Percentiles rank a stretch among this genome's conserved stretches.
Evolutionary conservation across 225 moss, liverwort and hornwort species (phyloP).

Genomic region (Pseudoscleropodium purum): DNA sequence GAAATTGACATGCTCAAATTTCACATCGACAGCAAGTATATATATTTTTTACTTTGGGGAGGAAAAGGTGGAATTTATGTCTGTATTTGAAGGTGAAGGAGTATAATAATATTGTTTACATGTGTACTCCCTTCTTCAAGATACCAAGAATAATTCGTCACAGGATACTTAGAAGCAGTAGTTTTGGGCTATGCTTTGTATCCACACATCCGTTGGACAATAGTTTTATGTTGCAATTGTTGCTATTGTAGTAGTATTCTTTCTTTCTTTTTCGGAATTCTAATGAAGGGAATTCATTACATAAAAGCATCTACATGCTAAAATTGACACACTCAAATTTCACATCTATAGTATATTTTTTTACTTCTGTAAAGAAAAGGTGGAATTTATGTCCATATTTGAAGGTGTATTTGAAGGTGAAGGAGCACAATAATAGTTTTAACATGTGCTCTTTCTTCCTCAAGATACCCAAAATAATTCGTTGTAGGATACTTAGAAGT

Average conservation of each 20-base stretch:
- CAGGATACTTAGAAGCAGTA: background rate
- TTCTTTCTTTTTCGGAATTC: fast-evolving
- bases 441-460: background rate
- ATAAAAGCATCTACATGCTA: background rate
- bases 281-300: background rate
- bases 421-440: background rate
- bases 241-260: background rate
- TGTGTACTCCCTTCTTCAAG: no score
- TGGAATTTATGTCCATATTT: background rate
- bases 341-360: background rate
- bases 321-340: background rate
- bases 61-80: background rate
- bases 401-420: background rate
- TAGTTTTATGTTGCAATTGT: background rate
- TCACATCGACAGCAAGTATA: background rate
- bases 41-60: no score
- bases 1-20: background rate
- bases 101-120: background rate
- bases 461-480: background rate
- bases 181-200: background rate
- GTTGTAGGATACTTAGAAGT: background rate
- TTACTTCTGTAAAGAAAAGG: fast-evolving
- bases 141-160: background rate
- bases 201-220: fast-evolving
- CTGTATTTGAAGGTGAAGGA: background rate